Evolutionary conservation across 2,329 filamentous ascomycete species (phyloP).

Genomic region (Fusarium hainanense): DNA sequence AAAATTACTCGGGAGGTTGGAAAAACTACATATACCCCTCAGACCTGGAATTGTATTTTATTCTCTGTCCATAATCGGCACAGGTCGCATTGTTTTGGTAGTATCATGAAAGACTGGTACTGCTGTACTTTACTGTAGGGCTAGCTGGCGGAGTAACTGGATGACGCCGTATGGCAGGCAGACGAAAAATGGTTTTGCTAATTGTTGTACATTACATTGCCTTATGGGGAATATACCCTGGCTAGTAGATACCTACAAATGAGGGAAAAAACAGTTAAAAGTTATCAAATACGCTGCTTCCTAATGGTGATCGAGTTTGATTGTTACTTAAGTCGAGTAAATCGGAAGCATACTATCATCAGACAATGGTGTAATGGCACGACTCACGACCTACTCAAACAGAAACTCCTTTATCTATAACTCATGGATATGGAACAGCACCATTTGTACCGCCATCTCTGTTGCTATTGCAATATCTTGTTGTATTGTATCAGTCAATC

Average conservation of each 20-base stretch:
- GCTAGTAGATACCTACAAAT: conserved; percentile 46
- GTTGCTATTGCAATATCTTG: neutral
- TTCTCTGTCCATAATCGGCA: conserved; percentile 26
- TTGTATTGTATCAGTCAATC: neutral
- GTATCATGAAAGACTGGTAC: conserved; percentile 42
- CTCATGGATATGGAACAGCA: neutral
- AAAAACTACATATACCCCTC: conserved; percentile 41
- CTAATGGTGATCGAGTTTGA: neutral
- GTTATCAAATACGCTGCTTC: conserved; percentile 33
- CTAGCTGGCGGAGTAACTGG: conserved; percentile 39
- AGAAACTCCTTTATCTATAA: neutral
- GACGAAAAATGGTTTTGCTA: conserved; percentile 34
- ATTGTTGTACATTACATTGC: conserved; percentile 44
- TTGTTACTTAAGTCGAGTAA: neutral
- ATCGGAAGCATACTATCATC: neutral
- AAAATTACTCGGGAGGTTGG: conserved; percentile 30
- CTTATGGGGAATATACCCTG: conserved; percentile 15
- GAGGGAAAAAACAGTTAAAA: conserved; percentile 47
- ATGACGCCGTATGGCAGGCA: conserved; percentile 31
- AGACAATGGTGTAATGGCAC: neutral
- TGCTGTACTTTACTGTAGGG: conserved; percentile 44
- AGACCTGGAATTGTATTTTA: conserved; percentile 33
- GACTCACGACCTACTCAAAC: neutral
- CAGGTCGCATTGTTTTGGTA: conserved; percentile 37
- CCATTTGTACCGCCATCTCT: neutral